phyloP scores from a whole-genome alignment of 177 flowering plant species.

The Vitis hybrid region DNA sequence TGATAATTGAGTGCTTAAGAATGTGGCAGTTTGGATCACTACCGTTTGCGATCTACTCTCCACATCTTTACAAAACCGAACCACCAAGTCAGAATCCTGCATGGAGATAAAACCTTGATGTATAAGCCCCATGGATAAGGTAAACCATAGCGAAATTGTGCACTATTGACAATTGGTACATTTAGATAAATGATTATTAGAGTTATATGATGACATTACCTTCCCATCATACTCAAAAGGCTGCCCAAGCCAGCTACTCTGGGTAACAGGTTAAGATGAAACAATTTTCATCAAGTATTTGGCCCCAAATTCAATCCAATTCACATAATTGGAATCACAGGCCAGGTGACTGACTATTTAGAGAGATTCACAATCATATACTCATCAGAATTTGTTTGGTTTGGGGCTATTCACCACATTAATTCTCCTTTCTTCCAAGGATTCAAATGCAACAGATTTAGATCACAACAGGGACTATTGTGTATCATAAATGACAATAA shows the following conservation, averaged over 20 bases:
- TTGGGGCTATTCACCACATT: too few species aligned
- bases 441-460: neutral
- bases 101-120: conserved; percentile 10
- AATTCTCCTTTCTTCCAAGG: neutral
- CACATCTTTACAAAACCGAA: conserved; percentile 94
- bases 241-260: conserved; percentile 83
- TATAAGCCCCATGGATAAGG: neutral
- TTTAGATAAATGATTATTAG: neutral
- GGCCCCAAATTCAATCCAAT: neutral
- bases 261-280: conserved; percentile 39
- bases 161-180: neutral
- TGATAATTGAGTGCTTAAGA: neutral
- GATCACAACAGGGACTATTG: neutral
- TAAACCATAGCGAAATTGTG: neutral
- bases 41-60: conserved; percentile 83
- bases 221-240: conserved; percentile 63
- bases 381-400: too few species aligned
- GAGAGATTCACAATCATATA: too few species aligned
- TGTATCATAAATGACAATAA: too few species aligned
- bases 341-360: neutral
- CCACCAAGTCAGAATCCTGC: conserved; percentile 69
- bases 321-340: neutral
- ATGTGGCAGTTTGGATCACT: conserved; percentile 11
- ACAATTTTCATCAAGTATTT: conserved; percentile 11
- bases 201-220: conserved; percentile 31